A percentile compares a stretch with the other conserved stretches of the same genome.
phyloP scores from a whole-genome alignment of 2,329 filamentous ascomycete species.

The Pseudopithomyces chartarum region DNA sequence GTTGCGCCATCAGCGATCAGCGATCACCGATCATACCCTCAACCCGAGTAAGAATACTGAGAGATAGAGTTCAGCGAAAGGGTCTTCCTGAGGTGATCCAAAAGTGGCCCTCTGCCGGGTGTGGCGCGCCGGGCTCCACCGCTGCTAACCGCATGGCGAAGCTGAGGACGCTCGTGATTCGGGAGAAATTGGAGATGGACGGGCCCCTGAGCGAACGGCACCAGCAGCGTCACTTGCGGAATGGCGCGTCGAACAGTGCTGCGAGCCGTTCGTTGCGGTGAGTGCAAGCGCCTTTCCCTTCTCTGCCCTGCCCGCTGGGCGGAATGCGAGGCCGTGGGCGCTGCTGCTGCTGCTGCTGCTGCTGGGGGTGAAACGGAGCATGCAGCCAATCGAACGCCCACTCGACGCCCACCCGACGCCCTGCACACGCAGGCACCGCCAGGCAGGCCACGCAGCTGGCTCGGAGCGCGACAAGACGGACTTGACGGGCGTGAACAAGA shows the following conservation, averaged over 20 bases:
- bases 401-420: neutral
- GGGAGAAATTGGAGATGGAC: constrained; percentile 10
- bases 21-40: neutral
- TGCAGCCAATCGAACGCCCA: neutral
- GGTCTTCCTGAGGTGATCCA: neutral
- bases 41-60: neutral
- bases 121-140: constrained; percentile 4
- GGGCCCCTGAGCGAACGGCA: constrained; percentile 8
- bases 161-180: neutral
- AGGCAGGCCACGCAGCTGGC: too few relatives aligned
- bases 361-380: neutral
- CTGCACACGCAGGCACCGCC: neutral
- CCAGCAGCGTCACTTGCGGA: neutral
- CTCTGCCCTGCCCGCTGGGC: too few relatives aligned
- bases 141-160: constrained; percentile 2
- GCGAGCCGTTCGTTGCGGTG: constrained; percentile 5
- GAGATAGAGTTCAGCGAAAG: neutral
- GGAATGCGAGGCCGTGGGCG: neutral
- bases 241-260: constrained; percentile 1
- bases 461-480: neutral
- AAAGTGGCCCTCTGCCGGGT: neutral
- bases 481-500: neutral
- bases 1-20: neutral
- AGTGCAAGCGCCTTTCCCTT: too few relatives aligned
- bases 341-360: neutral